Conservation (phyloP, 1,139 yeast genomes). For the Debaryomycetaceae sp. region DNA sequence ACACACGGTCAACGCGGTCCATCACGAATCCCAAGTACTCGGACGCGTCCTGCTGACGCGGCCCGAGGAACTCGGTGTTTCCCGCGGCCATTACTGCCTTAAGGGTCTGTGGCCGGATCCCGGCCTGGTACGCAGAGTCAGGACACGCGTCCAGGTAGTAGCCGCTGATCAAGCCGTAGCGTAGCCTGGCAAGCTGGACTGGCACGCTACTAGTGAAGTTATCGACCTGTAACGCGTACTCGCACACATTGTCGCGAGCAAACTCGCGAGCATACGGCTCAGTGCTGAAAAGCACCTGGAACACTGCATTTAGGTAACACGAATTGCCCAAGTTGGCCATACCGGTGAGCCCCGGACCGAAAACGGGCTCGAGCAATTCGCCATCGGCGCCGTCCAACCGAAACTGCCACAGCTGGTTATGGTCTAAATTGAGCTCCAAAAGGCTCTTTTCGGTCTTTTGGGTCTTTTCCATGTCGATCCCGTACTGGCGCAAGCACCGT, state of each 20-base stretch:
- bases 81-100: conserved; percentile 66
- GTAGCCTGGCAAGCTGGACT: conserved; percentile 66
- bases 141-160: conserved; percentile 51
- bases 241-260: conserved; percentile 7
- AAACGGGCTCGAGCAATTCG: conserved; percentile 49
- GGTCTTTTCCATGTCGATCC: conserved; percentile 50
- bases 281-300: conserved; percentile 50
- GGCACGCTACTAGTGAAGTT: conserved; percentile 57
- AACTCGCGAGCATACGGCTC: conserved; percentile 29
- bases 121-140: conserved; percentile 54
- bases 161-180: conserved; percentile 73
- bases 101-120: conserved; percentile 68
- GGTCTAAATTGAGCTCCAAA: conserved; percentile 84
- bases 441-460: conserved; percentile 74
- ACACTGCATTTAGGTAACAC: conserved; percentile 75
- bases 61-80: conserved; percentile 75
- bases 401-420: conserved; percentile 89
- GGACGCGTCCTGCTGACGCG: conserved; percentile 90
- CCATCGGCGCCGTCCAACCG: conserved; percentile 69
- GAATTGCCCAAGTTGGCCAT: conserved; percentile 85
- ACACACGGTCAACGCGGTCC: conserved; percentile 51
- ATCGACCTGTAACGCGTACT: conserved; percentile 11
- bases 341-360: conserved; percentile 68
- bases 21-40: conserved; percentile 69
- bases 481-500: conserved; percentile 43